These are phyloP conservation scores for Thalassiosira ordinaria DNA, from an alignment of 352 stramenopile species.

Conservation along the genomic window DNA sequence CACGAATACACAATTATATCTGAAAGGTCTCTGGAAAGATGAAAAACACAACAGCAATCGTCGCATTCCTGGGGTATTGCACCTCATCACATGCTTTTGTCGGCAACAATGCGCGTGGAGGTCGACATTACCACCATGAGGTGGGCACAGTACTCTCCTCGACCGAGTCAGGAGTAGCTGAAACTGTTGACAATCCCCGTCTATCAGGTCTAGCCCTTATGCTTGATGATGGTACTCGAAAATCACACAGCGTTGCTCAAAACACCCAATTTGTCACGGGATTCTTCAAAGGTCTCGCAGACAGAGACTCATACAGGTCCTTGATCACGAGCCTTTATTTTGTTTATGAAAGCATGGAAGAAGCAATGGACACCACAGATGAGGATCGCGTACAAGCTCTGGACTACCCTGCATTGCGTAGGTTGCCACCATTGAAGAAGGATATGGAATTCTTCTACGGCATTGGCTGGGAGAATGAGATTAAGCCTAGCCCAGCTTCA, in stretches of 20 bases:
- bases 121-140: not conserved
- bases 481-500: slow-evolving; percentile 59
- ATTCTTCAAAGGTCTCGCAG: slow-evolving; percentile 77
- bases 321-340: slow-evolving; percentile 70
- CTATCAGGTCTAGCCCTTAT: slow-evolving; percentile 48
- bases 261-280: slow-evolving; percentile 76
- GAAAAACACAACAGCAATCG: not conserved
- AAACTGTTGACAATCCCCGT: slow-evolving; percentile 54
- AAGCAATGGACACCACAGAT: slow-evolving; percentile 38
- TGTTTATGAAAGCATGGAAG: slow-evolving; percentile 77
- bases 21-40: not conserved
- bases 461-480: slow-evolving; percentile 54
- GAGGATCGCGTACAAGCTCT: slow-evolving; percentile 35
- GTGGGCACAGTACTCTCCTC: not conserved
- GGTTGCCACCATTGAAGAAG: slow-evolving; percentile 55
- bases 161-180: not conserved
- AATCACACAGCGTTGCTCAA: slow-evolving; percentile 71
- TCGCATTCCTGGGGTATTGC: slow-evolving; percentile 2
- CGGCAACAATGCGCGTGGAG: not conserved
- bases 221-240: slow-evolving; percentile 70
- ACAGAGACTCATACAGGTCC: slow-evolving; percentile 45
- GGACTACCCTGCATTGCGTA: slow-evolving; percentile 61
- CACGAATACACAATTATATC: not conserved
- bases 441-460: slow-evolving; percentile 85
- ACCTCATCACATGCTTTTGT: slow-evolving; percentile 10